Evolutionary conservation across 345 rosid genomes (phyloP).

Genomic region (Erysimum cheiranthoides): DNA sequence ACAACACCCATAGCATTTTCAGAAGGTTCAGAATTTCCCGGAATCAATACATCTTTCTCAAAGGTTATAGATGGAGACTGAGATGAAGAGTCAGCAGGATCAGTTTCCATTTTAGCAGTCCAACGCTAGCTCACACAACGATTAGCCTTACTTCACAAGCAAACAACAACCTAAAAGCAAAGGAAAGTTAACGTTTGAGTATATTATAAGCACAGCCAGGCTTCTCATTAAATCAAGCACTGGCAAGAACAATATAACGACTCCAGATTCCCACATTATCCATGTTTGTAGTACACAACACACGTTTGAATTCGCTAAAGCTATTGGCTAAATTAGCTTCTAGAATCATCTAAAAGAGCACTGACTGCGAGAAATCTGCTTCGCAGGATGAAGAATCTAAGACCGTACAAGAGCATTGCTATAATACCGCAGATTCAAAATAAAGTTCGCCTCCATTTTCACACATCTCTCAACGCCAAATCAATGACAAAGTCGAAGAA

Average conservation of each 20-base stretch:
- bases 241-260: not conserved
- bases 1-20: not conserved
- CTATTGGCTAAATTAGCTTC: not conserved
- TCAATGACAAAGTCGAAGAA: too few species aligned
- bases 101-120: constrained; percentile 53
- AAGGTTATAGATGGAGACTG: constrained; percentile 44
- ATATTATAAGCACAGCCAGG: not conserved
- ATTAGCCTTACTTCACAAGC: constrained; percentile 5
- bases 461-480: constrained; percentile 11
- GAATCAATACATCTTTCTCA: constrained; percentile 9
- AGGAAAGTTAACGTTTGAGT: not conserved
- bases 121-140: constrained; percentile 9
- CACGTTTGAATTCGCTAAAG: not conserved
- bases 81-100: constrained; percentile 49
- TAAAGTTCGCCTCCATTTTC: not conserved
- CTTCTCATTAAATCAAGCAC: not conserved
- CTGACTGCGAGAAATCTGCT: not conserved
- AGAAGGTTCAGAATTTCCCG: constrained; percentile 22
- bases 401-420: constrained; percentile 23
- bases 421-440: constrained; percentile 5
- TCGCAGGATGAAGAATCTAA: not conserved
- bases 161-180: constrained; percentile 26
- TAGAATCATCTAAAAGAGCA: not conserved
- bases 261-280: constrained; percentile 4
- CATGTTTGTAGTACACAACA: not conserved